Percentiles rank a stretch among this genome's conserved stretches.
Evolutionary conservation across 2,329 filamentous ascomycete genomes (phyloP).

Genomic region (Penicillium sp.): DNA sequence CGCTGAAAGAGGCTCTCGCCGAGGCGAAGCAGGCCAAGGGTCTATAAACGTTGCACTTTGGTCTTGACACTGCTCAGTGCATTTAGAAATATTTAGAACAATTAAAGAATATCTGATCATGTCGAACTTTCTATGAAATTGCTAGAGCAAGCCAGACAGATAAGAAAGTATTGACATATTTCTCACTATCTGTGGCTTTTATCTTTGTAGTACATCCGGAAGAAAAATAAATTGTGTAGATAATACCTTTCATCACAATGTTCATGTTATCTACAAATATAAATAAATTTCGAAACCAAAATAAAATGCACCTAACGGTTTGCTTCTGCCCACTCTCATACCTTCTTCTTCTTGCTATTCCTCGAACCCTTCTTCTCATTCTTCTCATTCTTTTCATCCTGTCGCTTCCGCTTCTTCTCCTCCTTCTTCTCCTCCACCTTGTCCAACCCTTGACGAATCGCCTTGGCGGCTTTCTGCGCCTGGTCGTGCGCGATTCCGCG

Average conservation of each 20-base stretch:
- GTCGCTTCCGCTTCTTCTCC: slow-evolving; percentile 3
- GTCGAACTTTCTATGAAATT: no score
- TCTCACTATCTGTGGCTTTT: no score
- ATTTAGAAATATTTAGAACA: no score
- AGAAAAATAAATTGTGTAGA: no score
- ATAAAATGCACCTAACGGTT: not conserved
- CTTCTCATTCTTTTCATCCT: not conserved
- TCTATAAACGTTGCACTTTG: slow-evolving; percentile 21
- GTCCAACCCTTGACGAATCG: not conserved
- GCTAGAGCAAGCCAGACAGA: no score
- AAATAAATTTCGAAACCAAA: no score
- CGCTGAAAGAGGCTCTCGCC: slow-evolving; percentile 65
- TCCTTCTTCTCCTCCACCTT: not conserved
- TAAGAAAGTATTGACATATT: no score
- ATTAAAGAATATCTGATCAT: no score
- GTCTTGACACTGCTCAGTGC: no score
- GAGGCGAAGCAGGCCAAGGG: slow-evolving; percentile 64
- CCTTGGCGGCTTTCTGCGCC: not conserved
- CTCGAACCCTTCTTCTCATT: slow-evolving; percentile 1
- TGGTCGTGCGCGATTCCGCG: not conserved
- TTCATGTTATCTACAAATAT: no score
- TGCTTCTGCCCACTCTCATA: not conserved
- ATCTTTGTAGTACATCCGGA: no score
- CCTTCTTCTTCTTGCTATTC: slow-evolving; percentile 4
- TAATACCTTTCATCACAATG: no score